A percentile compares a stretch with the other conserved stretches of the same genome.
These are phyloP conservation scores for Bombardia bombarda DNA, from an alignment of 495 filamentous ascomycete species.

Conservation along the genomic window DNA sequence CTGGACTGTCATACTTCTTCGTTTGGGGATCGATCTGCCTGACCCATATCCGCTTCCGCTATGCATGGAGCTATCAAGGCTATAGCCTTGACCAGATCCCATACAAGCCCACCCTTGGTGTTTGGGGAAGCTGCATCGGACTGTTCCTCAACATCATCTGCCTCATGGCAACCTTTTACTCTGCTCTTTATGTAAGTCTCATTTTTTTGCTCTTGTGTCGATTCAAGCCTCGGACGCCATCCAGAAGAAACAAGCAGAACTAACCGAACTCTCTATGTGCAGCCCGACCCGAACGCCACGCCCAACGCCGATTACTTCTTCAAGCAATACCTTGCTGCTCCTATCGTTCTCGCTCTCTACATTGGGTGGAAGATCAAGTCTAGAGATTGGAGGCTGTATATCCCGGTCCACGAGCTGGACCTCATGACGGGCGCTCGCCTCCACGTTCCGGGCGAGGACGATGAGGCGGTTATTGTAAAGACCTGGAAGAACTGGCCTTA, in stretches of 20 bases:
- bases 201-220: background rate
- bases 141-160: conserved; percentile 49
- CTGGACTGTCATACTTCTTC: conserved; percentile 60
- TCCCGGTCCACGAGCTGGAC: conserved; percentile 35
- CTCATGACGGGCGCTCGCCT: conserved; percentile 25
- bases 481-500: conserved; percentile 28
- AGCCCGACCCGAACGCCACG: conserved; percentile 45
- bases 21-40: conserved; percentile 62
- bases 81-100: conserved; percentile 43
- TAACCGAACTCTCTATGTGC: no score
- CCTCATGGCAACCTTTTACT: conserved; percentile 53
- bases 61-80: conserved; percentile 42
- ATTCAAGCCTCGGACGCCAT: no score
- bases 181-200: conserved; percentile 35
- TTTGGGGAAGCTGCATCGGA: conserved; percentile 55
- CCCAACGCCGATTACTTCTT: conserved; percentile 54
- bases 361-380: conserved; percentile 43
- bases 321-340: conserved; percentile 51
- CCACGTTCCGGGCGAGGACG: conserved; percentile 13
- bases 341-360: conserved; percentile 45
- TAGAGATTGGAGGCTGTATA: conserved; percentile 62
- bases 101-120: conserved; percentile 46
- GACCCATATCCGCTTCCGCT: conserved; percentile 68
- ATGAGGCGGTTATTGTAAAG: conserved; percentile 8
- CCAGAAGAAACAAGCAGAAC: no score